Base-by-base conservation (phyloP, 1,139 yeast species). In the Lodderomyces jiufengensis region DNA sequence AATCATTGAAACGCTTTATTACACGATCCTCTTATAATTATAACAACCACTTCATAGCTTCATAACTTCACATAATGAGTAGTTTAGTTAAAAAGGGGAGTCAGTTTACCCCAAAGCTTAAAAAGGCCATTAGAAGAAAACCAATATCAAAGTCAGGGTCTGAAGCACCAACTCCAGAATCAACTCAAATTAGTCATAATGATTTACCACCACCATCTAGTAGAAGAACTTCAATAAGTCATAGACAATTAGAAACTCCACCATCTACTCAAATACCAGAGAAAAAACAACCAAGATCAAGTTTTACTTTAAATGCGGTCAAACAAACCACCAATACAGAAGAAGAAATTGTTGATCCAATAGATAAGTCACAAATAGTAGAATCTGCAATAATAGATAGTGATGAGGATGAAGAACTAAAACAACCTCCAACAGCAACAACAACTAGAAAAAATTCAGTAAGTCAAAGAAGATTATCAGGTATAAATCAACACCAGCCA, bases 21-120 rank as follows among this genome's bases (percentile, higher is more conserved):
- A n/a, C n/a, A n/a, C n/a, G n/a, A n/a, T n/a, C n/a, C n/a, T n/a
- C n/a, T n/a, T n/a, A n/a, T n/a, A n/a, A n/a, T n/a, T n/a, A n/a
- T n/a, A n/a, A n/a, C n/a, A n/a, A n/a, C n/a, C n/a, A n/a, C n/a
- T n/a, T n/a, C n/a, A n/a, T n/a, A n/a, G n/a, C n/a, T n/a, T n/a
- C n/a, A n/a, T n/a, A n/a, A n/a, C n/a, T n/a, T n/a, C n/a, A n/a
- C n/a, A n/a, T n/a, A n/a, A 72, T 72, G 78, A 71, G 76, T 64
- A 68, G 76, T 63, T 59, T 72, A 31, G 70, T 72, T 22, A 70
- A 64, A 55, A 67, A 69, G 51, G 57, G 44, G 14, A 33, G 62
- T 31, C 68, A 57, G 39, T 70, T 70, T 49, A 54, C 61, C 30
- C 74, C 74, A 31, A 65, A 64, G 47, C 44, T 66, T 32, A 63